Percentiles rank a stretch among this genome's conserved stretches.
These are phyloP conservation scores for Mangifera indica DNA, from an alignment of 345 rosid genomes.

Conservation along the genomic window DNA sequence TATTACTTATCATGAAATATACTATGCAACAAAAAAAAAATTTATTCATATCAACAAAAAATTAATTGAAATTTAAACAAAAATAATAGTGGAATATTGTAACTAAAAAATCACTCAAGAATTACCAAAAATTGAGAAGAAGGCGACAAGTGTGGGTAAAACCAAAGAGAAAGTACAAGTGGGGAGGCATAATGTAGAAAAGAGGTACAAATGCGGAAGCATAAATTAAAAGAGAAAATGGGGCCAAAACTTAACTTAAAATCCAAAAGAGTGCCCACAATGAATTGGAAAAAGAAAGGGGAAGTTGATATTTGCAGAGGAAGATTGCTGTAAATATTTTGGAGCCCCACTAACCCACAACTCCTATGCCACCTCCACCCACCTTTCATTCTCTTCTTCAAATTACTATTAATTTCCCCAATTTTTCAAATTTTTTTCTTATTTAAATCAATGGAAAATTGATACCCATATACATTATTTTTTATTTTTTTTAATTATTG, in stretches of 20 bases:
- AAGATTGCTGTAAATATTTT: background rate
- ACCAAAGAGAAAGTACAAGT: conserved; percentile 1
- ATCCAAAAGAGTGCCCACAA: conserved; percentile 36
- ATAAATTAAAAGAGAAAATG: conserved; percentile 15
- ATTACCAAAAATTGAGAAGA: too few relatives aligned
- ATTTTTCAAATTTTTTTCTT: background rate
- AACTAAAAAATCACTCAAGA: too few relatives aligned
- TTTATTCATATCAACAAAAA: too few relatives aligned
- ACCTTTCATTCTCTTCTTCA: conserved; percentile 19
- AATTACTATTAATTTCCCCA: conserved; percentile 28
- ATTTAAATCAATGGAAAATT: conserved; percentile 2
- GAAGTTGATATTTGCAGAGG: conserved; percentile 28
- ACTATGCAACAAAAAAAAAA: too few relatives aligned
- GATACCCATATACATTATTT: background rate
- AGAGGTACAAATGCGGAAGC: background rate
- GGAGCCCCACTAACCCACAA: too few relatives aligned
- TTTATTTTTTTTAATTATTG: conserved; percentile 4
- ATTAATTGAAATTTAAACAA: background rate
- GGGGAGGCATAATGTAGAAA: background rate
- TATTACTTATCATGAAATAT: too few relatives aligned
- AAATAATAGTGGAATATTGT: background rate
- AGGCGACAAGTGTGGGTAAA: background rate
- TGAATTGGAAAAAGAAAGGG: conserved; percentile 13
- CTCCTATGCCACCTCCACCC: conserved; percentile 36
- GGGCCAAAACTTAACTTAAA: conserved; percentile 19